Evolutionary conservation across 129 eudicot species (phyloP), one percentile per base, ranked within the genome.

Genomic region (Oenanthe sinensis): DNA sequence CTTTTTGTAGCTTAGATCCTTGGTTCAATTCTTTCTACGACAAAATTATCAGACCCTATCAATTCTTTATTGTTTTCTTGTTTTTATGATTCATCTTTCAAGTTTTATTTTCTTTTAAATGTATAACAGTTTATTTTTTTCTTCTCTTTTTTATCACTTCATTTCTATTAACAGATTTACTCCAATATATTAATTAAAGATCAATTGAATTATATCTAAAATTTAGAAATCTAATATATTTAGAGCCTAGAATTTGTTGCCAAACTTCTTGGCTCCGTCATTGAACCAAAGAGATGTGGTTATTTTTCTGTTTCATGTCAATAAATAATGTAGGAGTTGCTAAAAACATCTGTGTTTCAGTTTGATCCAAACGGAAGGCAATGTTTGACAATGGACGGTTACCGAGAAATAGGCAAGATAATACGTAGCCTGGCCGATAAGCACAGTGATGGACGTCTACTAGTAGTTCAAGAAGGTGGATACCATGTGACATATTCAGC

Each of bases 381-480:
- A 50, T 95, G 99, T 83, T 84, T 95, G 88, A 90, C 99, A 68
- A 95, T 92, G 99, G 95, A 92, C 50, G 97, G 99, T 73, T 92
- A 92, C 69, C 81, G 95, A 74, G 89, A 73, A 54, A 87, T 90
- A 30, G 99, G 92, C 71, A 84, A 82, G 78, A 78, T 80, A 63
- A 83, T 92, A 70, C 87, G 87, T 58, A 71, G 75, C 72, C 71
- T 95, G 84, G 99, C 95, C 0, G 83, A 90, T 67, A 82, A 82
- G 79, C 88, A 88, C 75, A 60, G 94, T 79, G 26, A 86, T 17
- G 96, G 97, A 24, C 86, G 91, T 2, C 83, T 95, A 79, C 82
- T 95, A 75, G 83, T 95, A 24, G 99, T 95, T 49, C 99, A 95
- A 80, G 99, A 95, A 90, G 99, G 99, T n/a, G 99, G 99, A 77